Conservation (phyloP, 164 flowering plant genomes). For the Nelumbo lutea region DNA sequence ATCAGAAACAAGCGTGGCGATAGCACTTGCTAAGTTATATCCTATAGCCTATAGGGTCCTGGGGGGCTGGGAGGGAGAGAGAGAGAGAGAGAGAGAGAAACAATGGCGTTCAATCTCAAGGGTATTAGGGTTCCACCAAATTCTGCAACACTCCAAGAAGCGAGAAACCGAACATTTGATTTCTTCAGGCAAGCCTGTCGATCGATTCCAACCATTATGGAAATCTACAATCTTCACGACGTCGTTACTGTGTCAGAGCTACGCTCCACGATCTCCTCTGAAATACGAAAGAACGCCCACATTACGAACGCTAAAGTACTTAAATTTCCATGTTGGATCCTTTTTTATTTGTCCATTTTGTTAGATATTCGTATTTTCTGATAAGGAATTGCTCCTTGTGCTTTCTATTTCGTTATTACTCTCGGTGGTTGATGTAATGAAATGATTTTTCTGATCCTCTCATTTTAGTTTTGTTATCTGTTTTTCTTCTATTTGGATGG, state of each 20-base stretch:
- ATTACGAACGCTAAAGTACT: conserved; percentile 69
- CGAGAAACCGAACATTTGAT: conserved; percentile 54
- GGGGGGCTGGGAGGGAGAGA: neutral
- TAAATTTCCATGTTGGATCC: neutral
- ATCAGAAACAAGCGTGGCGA: too few species aligned
- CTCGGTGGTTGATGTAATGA: too few species aligned
- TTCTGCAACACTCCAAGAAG: conserved; percentile 70
- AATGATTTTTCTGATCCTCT: too few species aligned
- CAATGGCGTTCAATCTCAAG: conserved; percentile 52
- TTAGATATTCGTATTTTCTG: neutral
- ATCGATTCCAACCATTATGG: conserved; percentile 72
- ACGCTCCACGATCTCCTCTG: conserved; percentile 62
- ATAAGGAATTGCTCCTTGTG: neutral
- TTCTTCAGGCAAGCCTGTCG: conserved; percentile 78
- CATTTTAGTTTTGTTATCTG: too few species aligned
- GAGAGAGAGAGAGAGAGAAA: neutral
- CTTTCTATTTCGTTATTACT: too few species aligned
- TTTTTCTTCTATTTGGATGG: too few species aligned
- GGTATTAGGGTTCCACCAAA: conserved; percentile 68
- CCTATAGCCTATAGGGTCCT: too few species aligned
- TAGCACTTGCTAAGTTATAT: too few species aligned
- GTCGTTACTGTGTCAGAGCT: conserved; percentile 62
- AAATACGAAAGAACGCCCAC: conserved; percentile 70
- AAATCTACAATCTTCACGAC: conserved; percentile 72
- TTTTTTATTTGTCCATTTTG: neutral